These are phyloP conservation scores for Euphorbia corollata DNA, from an alignment of 441 rosid species.

Conservation along the genomic window DNA sequence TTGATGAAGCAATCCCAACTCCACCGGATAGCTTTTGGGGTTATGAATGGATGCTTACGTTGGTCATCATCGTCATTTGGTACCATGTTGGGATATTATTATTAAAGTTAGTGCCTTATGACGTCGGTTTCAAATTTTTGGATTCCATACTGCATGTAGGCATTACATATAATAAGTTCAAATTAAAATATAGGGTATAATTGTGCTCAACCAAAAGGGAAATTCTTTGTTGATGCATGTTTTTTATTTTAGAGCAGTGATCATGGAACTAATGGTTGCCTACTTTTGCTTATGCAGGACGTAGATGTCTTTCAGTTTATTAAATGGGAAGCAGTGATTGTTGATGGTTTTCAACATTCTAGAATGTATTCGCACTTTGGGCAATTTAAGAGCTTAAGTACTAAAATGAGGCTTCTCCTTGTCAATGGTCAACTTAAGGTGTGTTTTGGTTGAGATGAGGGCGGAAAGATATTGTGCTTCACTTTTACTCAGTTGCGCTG, in stretches of 20 bases:
- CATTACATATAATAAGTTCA: too few species aligned
- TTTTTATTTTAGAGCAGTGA: background rate
- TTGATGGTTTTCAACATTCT: conserved; percentile 45
- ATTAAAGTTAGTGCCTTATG: too few species aligned
- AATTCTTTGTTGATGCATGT: background rate
- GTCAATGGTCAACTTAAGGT: conserved; percentile 51
- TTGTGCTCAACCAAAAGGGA: background rate
- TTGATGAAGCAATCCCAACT: too few species aligned
- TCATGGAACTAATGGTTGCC: conserved; percentile 10
- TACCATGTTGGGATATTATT: too few species aligned
- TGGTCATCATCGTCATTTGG: too few species aligned
- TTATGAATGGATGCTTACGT: too few species aligned
- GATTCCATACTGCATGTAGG: too few species aligned
- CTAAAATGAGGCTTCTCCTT: conserved; percentile 44
- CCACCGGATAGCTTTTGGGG: too few species aligned
- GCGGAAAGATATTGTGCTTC: conserved; percentile 8
- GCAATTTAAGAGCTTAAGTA: conserved; percentile 33
- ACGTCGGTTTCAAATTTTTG: too few species aligned
- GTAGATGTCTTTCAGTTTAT: conserved; percentile 24
- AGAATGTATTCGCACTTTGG: conserved; percentile 26
- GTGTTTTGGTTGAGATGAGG: conserved; percentile 1
- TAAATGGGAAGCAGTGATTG: conserved; percentile 45
- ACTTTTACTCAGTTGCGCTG: background rate
- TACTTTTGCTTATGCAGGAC: conserved; percentile 40
- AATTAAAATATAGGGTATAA: too few species aligned